Evolutionary conservation across 352 stramenopile genomes (phyloP).

Genomic region (Phytophthora pini): DNA sequence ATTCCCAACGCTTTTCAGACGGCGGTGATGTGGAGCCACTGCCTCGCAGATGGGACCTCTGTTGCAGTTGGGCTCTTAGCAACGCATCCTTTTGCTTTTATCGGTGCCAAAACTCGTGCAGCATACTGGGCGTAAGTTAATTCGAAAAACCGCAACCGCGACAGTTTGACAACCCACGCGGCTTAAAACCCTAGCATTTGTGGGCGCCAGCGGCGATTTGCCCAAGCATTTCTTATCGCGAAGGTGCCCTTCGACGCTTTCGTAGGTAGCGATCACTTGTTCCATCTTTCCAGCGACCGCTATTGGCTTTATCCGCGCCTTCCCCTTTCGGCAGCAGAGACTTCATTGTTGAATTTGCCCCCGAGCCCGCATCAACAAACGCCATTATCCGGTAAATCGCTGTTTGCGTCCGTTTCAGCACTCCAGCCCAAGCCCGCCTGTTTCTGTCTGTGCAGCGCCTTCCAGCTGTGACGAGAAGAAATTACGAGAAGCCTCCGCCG

Average conservation of each 20-base stretch:
- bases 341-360: conserved; percentile 66
- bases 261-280: conserved; percentile 4
- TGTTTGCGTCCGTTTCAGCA: conserved; percentile 30
- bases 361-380: conserved; percentile 7
- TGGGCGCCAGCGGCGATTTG: background rate
- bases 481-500: conserved; percentile 32
- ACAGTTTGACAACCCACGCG: conserved; percentile 28
- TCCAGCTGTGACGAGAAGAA: conserved; percentile 39
- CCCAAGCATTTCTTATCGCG: conserved; percentile 18
- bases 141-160: conserved; percentile 24
- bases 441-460: conserved; percentile 28
- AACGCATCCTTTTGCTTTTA: conserved; percentile 35
- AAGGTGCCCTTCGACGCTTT: conserved; percentile 4
- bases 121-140: conserved; percentile 21
- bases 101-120: conserved; percentile 8
- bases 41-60: conserved; percentile 39
- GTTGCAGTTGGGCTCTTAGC: conserved; percentile 39
- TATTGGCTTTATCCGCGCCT: conserved; percentile 1
- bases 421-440: conserved; percentile 7
- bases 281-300: conserved; percentile 3
- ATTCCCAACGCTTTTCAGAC: conserved; percentile 18
- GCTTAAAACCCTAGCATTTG: conserved; percentile 23
- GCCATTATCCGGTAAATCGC: conserved; percentile 14
- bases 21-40: conserved; percentile 11
- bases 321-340: background rate